These are phyloP conservation scores for Spiromastix sp. DNA, from an alignment of 2,329 filamentous ascomycete species.

Conservation along the genomic window DNA sequence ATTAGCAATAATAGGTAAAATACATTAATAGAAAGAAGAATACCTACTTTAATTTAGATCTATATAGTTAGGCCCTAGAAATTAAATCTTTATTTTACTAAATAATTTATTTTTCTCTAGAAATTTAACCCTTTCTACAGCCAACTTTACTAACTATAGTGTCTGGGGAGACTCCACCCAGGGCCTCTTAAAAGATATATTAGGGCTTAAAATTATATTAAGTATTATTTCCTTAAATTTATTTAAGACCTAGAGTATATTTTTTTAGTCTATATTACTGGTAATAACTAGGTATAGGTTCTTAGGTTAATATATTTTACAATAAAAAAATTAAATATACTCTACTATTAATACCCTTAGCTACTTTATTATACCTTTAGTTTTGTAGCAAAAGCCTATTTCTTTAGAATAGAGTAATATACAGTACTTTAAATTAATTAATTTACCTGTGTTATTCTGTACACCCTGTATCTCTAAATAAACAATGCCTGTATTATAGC, in stretches of 20 bases:
- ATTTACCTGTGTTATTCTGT: slow-evolving; percentile 70
- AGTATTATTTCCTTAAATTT: slow-evolving; percentile 81
- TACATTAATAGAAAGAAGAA: not conserved
- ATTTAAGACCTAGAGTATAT: slow-evolving; percentile 72
- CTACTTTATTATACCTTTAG: slow-evolving; percentile 93
- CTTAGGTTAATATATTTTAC: slow-evolving; percentile 94
- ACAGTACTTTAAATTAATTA: slow-evolving; percentile 77
- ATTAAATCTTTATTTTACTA: slow-evolving; percentile 76
- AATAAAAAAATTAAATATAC: slow-evolving; percentile 87
- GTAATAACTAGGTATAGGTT: slow-evolving; percentile 86
- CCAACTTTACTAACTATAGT: slow-evolving; percentile 59
- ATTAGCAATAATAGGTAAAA: slow-evolving; percentile 8
- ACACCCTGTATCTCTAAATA: slow-evolving; percentile 99
- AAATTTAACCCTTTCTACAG: slow-evolving; percentile 73
- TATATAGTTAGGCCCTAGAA: slow-evolving; percentile 74
- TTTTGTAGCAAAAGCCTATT: slow-evolving; percentile 91
- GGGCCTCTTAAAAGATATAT: slow-evolving; percentile 69
- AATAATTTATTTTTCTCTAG: slow-evolving; percentile 93
- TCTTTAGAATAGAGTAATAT: slow-evolving; percentile 78
- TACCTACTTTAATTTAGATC: slow-evolving; percentile 50
- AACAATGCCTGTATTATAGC: slow-evolving; percentile 91
- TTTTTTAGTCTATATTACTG: slow-evolving; percentile 77
- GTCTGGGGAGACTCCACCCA: slow-evolving; percentile 85
- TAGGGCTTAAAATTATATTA: slow-evolving; percentile 64
- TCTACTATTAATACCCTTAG: slow-evolving; percentile 77